Conservation (phyloP, 306 rosid genomes). For the Luffa aegyptiaca region DNA sequence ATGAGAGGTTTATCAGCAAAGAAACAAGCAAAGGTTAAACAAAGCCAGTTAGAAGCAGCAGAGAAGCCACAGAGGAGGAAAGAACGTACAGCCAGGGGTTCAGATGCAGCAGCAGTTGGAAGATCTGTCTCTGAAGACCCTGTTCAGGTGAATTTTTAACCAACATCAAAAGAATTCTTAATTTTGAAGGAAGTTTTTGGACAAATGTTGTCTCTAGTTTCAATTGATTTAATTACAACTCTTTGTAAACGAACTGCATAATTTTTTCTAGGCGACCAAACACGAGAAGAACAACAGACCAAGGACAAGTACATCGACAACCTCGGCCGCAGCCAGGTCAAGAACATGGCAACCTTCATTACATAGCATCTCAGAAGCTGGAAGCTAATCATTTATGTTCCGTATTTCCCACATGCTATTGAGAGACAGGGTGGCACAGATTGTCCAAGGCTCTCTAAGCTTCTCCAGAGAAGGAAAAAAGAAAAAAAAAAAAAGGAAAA, state of each 20-base stretch:
- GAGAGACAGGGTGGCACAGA: constrained; percentile 14
- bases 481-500: background rate
- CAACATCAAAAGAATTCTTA: background rate
- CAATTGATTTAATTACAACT: background rate
- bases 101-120: constrained; percentile 10
- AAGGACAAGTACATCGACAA: constrained; percentile 6
- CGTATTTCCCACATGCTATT: constrained; percentile 13
- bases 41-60: constrained; percentile 9
- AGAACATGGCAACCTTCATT: constrained; percentile 20
- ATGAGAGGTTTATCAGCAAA: constrained; percentile 16
- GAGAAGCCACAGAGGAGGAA: constrained; percentile 4
- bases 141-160: constrained; percentile 9
- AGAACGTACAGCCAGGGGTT: background rate
- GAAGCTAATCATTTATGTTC: constrained; percentile 14
- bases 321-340: constrained; percentile 7
- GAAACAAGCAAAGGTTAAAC: constrained; percentile 15
- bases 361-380: constrained; percentile 17
- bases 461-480: background rate
- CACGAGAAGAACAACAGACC: constrained; percentile 13
- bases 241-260: background rate
- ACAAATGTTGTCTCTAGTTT: background rate
- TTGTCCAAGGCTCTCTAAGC: background rate
- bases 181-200: background rate
- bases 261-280: constrained; percentile 3
- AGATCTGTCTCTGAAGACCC: constrained; percentile 2